Percentiles rank a stretch among this genome's conserved stretches.
Conservation (phyloP, 345 rosid species). For the Cardamine resedifolia region DNA sequence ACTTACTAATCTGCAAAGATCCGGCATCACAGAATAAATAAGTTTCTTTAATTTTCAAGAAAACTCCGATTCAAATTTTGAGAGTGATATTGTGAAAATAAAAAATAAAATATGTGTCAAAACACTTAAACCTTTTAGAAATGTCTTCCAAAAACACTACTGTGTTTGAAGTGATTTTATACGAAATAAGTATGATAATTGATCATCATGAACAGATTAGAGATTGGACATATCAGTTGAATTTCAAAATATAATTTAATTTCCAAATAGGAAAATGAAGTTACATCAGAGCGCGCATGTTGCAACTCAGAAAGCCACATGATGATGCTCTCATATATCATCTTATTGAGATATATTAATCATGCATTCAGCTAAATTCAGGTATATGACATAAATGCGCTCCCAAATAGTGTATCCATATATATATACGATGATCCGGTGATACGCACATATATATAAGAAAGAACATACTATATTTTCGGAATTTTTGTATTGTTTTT, state of each 20-base stretch:
- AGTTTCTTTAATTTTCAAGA: background rate
- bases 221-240: conserved; percentile 37
- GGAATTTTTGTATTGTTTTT: background rate
- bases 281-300: conserved; percentile 26
- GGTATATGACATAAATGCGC: conserved; percentile 28
- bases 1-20: no score
- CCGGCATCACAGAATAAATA: no score
- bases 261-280: conserved; percentile 25
- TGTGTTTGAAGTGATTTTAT: conserved; percentile 18
- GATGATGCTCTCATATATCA: conserved; percentile 18
- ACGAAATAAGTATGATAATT: conserved; percentile 7
- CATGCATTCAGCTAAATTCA: conserved; percentile 3
- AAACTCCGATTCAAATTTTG: background rate
- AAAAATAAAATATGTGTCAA: background rate
- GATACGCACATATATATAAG: background rate
- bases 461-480: background rate
- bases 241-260: background rate
- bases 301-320: conserved; percentile 27
- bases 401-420: background rate
- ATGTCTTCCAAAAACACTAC: background rate
- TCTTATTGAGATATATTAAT: conserved; percentile 18
- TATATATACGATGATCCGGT: background rate
- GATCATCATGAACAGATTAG: conserved; percentile 4
- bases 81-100: background rate
- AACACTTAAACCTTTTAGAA: background rate